Percentiles rank a stretch among this genome's conserved stretches.
Evolutionary conservation across 352 stramenopile species (phyloP).

Genomic region (Phytopythium delawarense): DNA sequence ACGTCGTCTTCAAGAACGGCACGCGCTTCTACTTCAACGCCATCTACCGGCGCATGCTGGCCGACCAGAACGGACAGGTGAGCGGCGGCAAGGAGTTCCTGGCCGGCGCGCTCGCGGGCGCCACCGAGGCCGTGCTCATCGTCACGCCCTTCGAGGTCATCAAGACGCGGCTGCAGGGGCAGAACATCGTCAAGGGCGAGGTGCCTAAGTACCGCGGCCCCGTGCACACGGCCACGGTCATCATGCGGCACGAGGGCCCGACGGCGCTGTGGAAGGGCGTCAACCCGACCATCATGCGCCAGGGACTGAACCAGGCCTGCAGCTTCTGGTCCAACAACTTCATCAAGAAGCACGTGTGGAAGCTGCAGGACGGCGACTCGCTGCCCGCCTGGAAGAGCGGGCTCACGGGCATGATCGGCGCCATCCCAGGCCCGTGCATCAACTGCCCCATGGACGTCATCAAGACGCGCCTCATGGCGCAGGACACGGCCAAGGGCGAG

Average conservation of each 20-base stretch:
- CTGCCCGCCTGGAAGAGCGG: constrained; percentile 94
- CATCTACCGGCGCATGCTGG: constrained; percentile 71
- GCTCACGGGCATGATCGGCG: constrained; percentile 90
- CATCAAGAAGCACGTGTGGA: constrained; percentile 88
- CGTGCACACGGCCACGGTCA: constrained; percentile 90
- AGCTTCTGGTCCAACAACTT: constrained; percentile 98
- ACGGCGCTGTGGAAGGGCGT: constrained; percentile 95
- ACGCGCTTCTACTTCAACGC: constrained; percentile 90
- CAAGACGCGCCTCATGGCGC: constrained; percentile 93
- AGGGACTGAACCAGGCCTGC: constrained; percentile 97
- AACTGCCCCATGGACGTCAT: constrained; percentile 95
- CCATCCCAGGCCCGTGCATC: constrained; percentile 82
- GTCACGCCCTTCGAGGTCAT: constrained; percentile 98
- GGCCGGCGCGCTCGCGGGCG: constrained; percentile 90
- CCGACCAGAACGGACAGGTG: constrained; percentile 78
- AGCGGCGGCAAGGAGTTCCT: constrained; percentile 78
- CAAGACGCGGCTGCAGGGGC: constrained; percentile 96
- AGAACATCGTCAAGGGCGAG: constrained; percentile 85
- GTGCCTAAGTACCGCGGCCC: constrained; percentile 84
- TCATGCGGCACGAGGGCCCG: constrained; percentile 93
- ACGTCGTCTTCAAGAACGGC: constrained; percentile 89
- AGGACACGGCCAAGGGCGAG: constrained; percentile 83
- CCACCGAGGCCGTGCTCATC: constrained; percentile 96
- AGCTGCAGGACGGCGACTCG: constrained; percentile 78
- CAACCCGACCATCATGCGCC: constrained; percentile 95